Base-by-base conservation (phyloP, 805 yeast genomes). In the Saccharomycopsis fermentans region DNA sequence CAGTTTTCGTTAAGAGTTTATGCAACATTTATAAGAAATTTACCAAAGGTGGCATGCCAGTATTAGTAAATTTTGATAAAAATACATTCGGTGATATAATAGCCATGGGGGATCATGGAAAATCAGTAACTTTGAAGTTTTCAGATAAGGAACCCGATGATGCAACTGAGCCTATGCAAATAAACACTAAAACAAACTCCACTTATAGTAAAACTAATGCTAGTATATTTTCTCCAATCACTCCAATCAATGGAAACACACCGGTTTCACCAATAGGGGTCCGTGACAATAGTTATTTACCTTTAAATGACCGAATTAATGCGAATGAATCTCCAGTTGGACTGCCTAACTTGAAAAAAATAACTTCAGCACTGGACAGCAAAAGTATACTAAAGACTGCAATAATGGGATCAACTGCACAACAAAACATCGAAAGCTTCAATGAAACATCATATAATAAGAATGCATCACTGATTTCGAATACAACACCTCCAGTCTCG, bases 41-140 rank as follows among this genome's bases (percentile, higher is more conserved):
- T 58, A 81, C 81, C 24, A 75, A 76, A 51, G 86, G 86, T 0
- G 73, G 74, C 37, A 69, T 80, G 4, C 89, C 89, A 0, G 71
- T 73, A 34, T 64, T 82, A 64, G 68, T 78, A 3, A 78, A 81
- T 60, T 81, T 85, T 76, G 84, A 79, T 59, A 61, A 74, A 6
- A 62, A 71, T 1, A 35, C 68, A 52, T 76, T 75, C 64, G 58
- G 54, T 8, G 64, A 62, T 17, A 59, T 62, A 8, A 54, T 59
- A 52, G 58, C 57, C 4, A 39, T 62, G 12, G 60, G 58, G 16
- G 54, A 59, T 27, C 51, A 54, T 29, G 64, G 65, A 11, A 53
- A 57, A 19, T 58, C 60, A 16, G 58, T 64, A 6, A 56, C 59
- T 48, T 36, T 61, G 19, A 52, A 58, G 8, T 60, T 55, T 35